These are phyloP conservation scores for Phytophthora vignae DNA, from an alignment of 352 stramenopile species.

Conservation along the genomic window DNA sequence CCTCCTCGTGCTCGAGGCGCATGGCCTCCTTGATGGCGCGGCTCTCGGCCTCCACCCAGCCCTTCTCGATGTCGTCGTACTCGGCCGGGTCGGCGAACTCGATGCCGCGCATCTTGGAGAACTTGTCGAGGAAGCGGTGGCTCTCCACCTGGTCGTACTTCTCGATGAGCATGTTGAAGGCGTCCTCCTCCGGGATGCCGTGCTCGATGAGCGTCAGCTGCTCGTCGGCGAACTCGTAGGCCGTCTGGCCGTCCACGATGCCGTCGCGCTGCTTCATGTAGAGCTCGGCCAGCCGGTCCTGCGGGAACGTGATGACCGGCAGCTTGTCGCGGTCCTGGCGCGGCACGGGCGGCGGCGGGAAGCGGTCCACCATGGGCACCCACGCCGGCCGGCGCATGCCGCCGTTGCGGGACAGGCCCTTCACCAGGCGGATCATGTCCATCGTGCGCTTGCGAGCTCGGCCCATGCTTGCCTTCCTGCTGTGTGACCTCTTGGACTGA, in stretches of 20 bases:
- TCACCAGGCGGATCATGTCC: constrained; percentile 83
- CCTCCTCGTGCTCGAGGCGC: constrained; percentile 85
- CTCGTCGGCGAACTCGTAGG: constrained; percentile 89
- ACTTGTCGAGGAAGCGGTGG: constrained; percentile 87
- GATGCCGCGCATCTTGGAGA: constrained; percentile 80
- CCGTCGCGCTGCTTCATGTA: constrained; percentile 82
- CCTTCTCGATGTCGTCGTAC: constrained; percentile 84
- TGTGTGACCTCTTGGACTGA: constrained; percentile 6
- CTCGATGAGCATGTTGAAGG: constrained; percentile 79
- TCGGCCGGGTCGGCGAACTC: constrained; percentile 79
- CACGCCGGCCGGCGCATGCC: constrained; percentile 78
- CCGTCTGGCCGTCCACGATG: constrained; percentile 78
- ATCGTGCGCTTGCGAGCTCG: constrained; percentile 79
- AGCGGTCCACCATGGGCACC: constrained; percentile 81
- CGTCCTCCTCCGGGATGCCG: constrained; percentile 82
- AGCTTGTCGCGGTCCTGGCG: constrained; percentile 80
- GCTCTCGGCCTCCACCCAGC: constrained; percentile 84
- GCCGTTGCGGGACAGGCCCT: constrained; percentile 80
- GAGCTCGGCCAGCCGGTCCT: constrained; percentile 84
- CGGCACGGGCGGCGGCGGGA: constrained; percentile 75
- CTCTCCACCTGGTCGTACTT: constrained; percentile 88
- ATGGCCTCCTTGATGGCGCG: constrained; percentile 86
- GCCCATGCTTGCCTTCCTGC: constrained; percentile 56
- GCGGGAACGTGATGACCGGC: constrained; percentile 83
- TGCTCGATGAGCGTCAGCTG: constrained; percentile 87